Percentiles rank a stretch among this genome's conserved stretches.
These are phyloP conservation scores for Monosporozyma unispora DNA, from an alignment of 805 yeast species.

Conservation along the genomic window DNA sequence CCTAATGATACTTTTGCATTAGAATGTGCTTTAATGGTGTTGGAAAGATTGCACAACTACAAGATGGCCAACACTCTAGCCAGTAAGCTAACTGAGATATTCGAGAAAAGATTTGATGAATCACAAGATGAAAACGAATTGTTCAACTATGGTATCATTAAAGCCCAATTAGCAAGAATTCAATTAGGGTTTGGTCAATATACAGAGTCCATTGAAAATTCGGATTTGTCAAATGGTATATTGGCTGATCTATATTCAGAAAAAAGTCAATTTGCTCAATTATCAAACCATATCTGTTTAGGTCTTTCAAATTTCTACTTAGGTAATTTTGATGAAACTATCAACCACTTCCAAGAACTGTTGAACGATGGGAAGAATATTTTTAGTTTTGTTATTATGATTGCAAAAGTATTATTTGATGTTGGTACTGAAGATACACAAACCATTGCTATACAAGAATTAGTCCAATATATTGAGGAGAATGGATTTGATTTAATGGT, in stretches of 20 bases:
- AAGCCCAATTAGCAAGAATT: conserved; percentile 65
- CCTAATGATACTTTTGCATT: conserved; percentile 54
- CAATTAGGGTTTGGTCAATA: conserved; percentile 52
- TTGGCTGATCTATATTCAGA: conserved; percentile 34
- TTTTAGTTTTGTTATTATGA: conserved; percentile 57
- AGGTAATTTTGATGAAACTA: conserved; percentile 53
- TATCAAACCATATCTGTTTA: conserved; percentile 59
- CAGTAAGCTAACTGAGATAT: conserved; percentile 35
- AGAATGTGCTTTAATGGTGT: conserved; percentile 42
- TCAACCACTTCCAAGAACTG: conserved; percentile 60
- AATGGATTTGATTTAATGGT: conserved; percentile 60
- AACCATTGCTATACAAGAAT: conserved; percentile 76
- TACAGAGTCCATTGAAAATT: conserved; percentile 49
- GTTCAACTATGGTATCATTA: conserved; percentile 46
- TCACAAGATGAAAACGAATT: conserved; percentile 42
- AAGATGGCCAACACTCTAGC: conserved; percentile 44
- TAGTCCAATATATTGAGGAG: conserved; percentile 54
- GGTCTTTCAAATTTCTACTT: conserved; percentile 65
- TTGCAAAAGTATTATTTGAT: conserved; percentile 74
- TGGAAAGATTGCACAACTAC: conserved; percentile 66
- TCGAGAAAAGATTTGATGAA: conserved; percentile 51
- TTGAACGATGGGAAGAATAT: conserved; percentile 48
- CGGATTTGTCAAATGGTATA: conserved; percentile 47
- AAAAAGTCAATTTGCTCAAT: conserved; percentile 27
- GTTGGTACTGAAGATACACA: conserved; percentile 67